A percentile compares a stretch with the other conserved stretches of the same genome.
phyloP scores from a whole-genome alignment of 1,139 yeast species.

The Lodderomyces parapsilosis region DNA sequence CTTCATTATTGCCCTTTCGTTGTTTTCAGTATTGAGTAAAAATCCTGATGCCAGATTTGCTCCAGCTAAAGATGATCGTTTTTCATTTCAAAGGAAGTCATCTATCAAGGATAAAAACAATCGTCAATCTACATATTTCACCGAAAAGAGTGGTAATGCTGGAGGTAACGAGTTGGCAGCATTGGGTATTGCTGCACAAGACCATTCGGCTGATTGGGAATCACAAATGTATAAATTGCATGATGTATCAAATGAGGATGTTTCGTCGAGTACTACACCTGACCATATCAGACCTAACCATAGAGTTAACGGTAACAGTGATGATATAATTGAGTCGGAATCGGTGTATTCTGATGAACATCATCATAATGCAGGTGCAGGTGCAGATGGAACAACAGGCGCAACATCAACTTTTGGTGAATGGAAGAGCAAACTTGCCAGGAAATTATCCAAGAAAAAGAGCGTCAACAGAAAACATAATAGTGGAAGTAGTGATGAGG shows the following conservation, averaged over 20 bases:
- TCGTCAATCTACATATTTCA: background rate
- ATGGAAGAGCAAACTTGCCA: slow-evolving; percentile 11
- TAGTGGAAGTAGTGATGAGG: slow-evolving; percentile 6
- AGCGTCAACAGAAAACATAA: slow-evolving; percentile 13
- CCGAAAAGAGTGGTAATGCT: background rate
- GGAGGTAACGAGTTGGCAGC: slow-evolving; percentile 56
- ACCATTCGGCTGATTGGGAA: slow-evolving; percentile 71
- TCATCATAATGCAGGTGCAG: slow-evolving; percentile 8
- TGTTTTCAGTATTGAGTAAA: slow-evolving; percentile 59
- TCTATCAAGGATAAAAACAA: slow-evolving; percentile 20
- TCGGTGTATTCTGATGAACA: slow-evolving; percentile 19
- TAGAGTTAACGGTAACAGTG: slow-evolving; percentile 3
- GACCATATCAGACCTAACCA: slow-evolving; percentile 6
- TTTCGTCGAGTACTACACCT: background rate
- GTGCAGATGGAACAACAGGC: slow-evolving; percentile 2
- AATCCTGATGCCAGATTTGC: slow-evolving; percentile 83
- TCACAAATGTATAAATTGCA: slow-evolving; percentile 56
- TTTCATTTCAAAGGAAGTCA: slow-evolving; percentile 69
- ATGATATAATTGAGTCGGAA: slow-evolving; percentile 23
- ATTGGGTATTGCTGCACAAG: slow-evolving; percentile 69
- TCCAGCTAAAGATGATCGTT: slow-evolving; percentile 81
- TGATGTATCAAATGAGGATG: slow-evolving; percentile 22
- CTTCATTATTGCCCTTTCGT: slow-evolving; percentile 57
- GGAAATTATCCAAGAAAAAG: slow-evolving; percentile 26
- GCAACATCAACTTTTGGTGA: slow-evolving; percentile 10